A percentile compares a stretch with the other conserved stretches of the same genome.
These are phyloP conservation scores for Ophiocordyceps robertsii DNA, from an alignment of 2,329 filamentous ascomycete species.

Conservation along the genomic window DNA sequence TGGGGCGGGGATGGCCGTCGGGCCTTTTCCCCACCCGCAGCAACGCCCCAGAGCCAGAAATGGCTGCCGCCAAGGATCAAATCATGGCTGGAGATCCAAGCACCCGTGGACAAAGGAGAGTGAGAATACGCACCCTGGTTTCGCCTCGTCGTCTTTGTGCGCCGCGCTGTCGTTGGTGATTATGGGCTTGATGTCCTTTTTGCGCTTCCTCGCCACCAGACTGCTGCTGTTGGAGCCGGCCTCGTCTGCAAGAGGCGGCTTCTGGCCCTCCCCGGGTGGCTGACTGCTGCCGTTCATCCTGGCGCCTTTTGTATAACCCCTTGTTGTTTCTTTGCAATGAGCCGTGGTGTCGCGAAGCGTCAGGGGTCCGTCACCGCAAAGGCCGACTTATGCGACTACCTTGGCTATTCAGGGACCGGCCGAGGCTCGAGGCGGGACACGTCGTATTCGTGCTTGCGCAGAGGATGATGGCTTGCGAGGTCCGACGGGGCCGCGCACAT, in stretches of 20 bases:
- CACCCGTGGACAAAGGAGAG: conserved; percentile 1
- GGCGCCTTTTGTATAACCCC: background rate
- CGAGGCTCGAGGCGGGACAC: no score
- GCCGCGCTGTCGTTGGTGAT: conserved; percentile 48
- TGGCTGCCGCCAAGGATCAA: no score
- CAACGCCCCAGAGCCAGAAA: no score
- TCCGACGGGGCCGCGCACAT: no score
- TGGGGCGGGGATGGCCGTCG: no score
- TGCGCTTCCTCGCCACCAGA: conserved; percentile 49
- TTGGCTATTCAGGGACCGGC: no score
- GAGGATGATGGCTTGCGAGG: no score
- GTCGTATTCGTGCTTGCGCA: no score
- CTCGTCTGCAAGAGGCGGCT: conserved; percentile 9
- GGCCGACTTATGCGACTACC: no score
- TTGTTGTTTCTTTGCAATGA: background rate
- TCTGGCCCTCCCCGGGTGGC: conserved; percentile 15
- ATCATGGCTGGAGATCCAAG: no score
- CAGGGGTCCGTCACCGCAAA: background rate
- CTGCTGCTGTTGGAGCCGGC: conserved; percentile 15
- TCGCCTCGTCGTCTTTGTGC: conserved; percentile 6
- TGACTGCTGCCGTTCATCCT: conserved; percentile 16
- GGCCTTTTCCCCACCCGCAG: no score
- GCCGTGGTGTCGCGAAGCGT: background rate
- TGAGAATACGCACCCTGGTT: conserved; percentile 21
- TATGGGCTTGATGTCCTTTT: conserved; percentile 67